Conservation (phyloP, 2,329 filamentous ascomycete genomes). For the Microdochium trichocladiopsis region DNA sequence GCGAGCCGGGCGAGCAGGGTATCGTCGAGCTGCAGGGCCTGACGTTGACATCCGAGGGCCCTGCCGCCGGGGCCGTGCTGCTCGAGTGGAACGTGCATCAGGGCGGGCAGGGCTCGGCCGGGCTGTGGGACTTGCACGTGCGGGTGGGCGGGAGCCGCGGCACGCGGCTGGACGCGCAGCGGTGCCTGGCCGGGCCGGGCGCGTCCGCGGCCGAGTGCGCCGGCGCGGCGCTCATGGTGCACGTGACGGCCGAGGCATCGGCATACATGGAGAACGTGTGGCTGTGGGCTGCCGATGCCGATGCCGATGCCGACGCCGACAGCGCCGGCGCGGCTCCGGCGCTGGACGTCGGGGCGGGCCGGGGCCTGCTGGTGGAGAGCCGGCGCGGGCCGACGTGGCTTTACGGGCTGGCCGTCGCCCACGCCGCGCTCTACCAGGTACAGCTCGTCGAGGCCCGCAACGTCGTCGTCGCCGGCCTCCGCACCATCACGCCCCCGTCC, state of each 20-base stretch:
- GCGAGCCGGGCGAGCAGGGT: conserved; percentile 39
- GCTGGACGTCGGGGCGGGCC: conserved; percentile 35
- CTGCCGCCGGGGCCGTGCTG: conserved; percentile 30
- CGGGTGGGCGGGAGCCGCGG: conserved; percentile 37
- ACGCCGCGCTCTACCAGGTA: conserved; percentile 44
- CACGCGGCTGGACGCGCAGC: conserved; percentile 23
- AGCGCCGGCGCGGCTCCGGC: too few relatives aligned
- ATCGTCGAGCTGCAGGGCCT: conserved; percentile 44
- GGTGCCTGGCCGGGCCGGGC: conserved; percentile 19
- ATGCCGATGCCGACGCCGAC: conserved; percentile 37
- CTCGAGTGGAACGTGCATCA: conserved; percentile 44
- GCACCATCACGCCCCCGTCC: conserved; percentile 35
- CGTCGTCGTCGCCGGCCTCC: conserved; percentile 34
- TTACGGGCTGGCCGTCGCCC: conserved; percentile 42
- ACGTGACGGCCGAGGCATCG: conserved; percentile 35
- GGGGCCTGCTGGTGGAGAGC: conserved; percentile 38
- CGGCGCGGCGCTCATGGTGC: conserved; percentile 39
- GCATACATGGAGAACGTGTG: conserved; percentile 48
- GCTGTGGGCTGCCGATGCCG: conserved; percentile 40
- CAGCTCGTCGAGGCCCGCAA: conserved; percentile 36
- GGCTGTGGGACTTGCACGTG: conserved; percentile 38
- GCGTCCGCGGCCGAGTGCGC: conserved; percentile 29
- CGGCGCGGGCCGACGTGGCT: conserved; percentile 42
- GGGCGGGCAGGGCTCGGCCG: conserved; percentile 37
- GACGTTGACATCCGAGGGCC: conserved; percentile 40